Evolutionary conservation across 2,329 filamentous ascomycete species (phyloP).

Genomic region (Colletotrichum brevisporum): DNA sequence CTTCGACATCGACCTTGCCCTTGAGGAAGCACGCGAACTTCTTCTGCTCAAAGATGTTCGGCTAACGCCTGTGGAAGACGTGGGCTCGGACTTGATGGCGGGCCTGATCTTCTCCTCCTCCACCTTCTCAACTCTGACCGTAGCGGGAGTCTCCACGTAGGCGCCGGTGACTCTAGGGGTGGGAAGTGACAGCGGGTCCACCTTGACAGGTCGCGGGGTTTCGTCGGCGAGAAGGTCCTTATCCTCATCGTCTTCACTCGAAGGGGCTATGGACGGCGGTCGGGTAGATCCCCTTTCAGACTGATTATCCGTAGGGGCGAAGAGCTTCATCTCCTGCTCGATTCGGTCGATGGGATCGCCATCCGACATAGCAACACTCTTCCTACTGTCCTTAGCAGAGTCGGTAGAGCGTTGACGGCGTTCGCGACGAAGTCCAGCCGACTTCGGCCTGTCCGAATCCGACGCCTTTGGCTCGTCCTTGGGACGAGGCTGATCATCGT

Average conservation of each 20-base stretch:
- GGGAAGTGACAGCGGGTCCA: conserved; percentile 63
- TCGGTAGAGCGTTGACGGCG: conserved; percentile 60
- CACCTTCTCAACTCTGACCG: conserved; percentile 56
- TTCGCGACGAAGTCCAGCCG: conserved; percentile 57
- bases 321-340: conserved; percentile 69
- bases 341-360: conserved; percentile 70
- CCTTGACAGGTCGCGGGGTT: conserved; percentile 62
- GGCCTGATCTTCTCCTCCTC: conserved; percentile 44
- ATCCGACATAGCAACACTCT: conserved; percentile 62
- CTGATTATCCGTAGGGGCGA: conserved; percentile 67
- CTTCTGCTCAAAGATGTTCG: conserved; percentile 26
- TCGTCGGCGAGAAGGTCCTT: conserved; percentile 52
- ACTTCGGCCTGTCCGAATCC: conserved; percentile 48
- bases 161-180: conserved; percentile 70
- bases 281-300: conserved; percentile 69
- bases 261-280: conserved; percentile 61
- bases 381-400: conserved; percentile 63
- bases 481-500: not conserved
- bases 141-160: conserved; percentile 70
- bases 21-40: conserved; percentile 18
- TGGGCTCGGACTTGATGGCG: conserved; percentile 36
- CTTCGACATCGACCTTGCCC: conserved; percentile 14
- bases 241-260: conserved; percentile 50
- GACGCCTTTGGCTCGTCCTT: conserved; percentile 7
- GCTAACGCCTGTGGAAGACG: not conserved